Evolutionary conservation across 2,329 filamentous ascomycete species (phyloP).

Genomic region (Colletotrichum falcatum): DNA sequence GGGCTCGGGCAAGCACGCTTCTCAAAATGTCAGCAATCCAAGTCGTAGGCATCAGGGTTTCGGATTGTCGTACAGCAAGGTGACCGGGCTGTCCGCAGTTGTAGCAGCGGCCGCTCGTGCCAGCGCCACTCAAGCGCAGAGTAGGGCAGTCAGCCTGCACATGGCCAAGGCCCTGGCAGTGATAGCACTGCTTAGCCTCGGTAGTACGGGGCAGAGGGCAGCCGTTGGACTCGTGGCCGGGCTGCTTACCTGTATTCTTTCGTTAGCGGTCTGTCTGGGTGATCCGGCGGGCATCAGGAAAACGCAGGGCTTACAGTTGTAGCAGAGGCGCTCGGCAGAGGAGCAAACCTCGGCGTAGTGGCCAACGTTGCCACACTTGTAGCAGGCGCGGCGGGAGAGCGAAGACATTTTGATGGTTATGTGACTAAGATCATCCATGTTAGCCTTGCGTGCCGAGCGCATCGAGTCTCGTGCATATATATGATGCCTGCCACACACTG

Average conservation of each 20-base stretch:
- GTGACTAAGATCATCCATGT: constrained; percentile 14
- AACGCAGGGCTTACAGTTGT: constrained; percentile 83
- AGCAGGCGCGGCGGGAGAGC: constrained; percentile 84
- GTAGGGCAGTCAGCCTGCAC: constrained; percentile 99
- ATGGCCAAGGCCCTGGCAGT: constrained; percentile 98
- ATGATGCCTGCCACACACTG: background rate
- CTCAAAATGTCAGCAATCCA: constrained; percentile 26
- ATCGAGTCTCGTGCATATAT: background rate
- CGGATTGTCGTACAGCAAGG: constrained; percentile 75
- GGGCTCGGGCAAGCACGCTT: constrained; percentile 88
- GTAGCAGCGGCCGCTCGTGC: constrained; percentile 91
- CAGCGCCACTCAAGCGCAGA: constrained; percentile 86
- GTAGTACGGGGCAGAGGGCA: constrained; percentile 97
- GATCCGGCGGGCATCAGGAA: constrained; percentile 2
- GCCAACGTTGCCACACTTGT: constrained; percentile 86
- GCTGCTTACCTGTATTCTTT: constrained; percentile 77
- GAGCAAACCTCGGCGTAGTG: constrained; percentile 93
- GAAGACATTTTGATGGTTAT: constrained; percentile 74
- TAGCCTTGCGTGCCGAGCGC: constrained; percentile 44
- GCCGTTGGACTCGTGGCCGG: constrained; percentile 95
- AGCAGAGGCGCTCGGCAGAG: constrained; percentile 97
- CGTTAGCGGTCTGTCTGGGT: constrained; percentile 6
- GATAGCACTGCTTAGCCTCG: constrained; percentile 99
- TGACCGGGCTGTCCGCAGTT: constrained; percentile 95
- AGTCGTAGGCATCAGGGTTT: background rate